Conservation (phyloP, 495 filamentous ascomycete species). For the Penicillium argentinense region DNA sequence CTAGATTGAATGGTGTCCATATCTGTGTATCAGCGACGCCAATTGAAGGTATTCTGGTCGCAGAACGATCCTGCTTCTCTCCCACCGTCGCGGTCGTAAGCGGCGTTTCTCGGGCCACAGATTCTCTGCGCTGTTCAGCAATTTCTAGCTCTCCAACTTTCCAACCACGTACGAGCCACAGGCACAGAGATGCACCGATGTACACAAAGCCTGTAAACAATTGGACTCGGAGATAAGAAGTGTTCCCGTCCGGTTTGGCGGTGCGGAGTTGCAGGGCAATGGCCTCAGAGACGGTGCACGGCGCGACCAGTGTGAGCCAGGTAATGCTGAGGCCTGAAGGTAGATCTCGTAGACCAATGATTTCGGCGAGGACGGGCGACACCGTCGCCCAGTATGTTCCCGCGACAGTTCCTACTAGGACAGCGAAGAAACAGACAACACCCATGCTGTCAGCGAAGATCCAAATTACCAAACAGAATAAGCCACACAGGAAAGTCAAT, state of each 20-base stretch:
- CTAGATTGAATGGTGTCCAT: slow-evolving; percentile 30
- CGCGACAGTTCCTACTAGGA: slow-evolving; percentile 68
- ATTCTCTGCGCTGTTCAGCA: slow-evolving; percentile 21
- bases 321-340: slow-evolving; percentile 72
- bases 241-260: slow-evolving; percentile 31
- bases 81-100: slow-evolving; percentile 3
- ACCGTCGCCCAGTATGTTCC: slow-evolving; percentile 73
- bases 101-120: slow-evolving; percentile 7
- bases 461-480: slow-evolving; percentile 73
- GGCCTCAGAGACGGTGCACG: slow-evolving; percentile 71
- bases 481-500: slow-evolving; percentile 62
- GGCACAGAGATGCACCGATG: slow-evolving; percentile 54
- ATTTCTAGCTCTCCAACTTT: slow-evolving; percentile 57
- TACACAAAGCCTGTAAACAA: slow-evolving; percentile 68
- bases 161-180: slow-evolving; percentile 52
- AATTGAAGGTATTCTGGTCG: slow-evolving; percentile 1
- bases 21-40: neutral
- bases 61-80: slow-evolving; percentile 19
- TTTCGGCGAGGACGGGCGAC: slow-evolving; percentile 73
- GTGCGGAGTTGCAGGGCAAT: slow-evolving; percentile 69
- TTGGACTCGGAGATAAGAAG: slow-evolving; percentile 61
- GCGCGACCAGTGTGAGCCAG: slow-evolving; percentile 72
- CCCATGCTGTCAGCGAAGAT: slow-evolving; percentile 65
- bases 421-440: slow-evolving; percentile 67
- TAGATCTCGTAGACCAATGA: slow-evolving; percentile 70